phyloP scores from a whole-genome alignment of 2,329 filamentous ascomycete species.

The Neurospora sp. region DNA sequence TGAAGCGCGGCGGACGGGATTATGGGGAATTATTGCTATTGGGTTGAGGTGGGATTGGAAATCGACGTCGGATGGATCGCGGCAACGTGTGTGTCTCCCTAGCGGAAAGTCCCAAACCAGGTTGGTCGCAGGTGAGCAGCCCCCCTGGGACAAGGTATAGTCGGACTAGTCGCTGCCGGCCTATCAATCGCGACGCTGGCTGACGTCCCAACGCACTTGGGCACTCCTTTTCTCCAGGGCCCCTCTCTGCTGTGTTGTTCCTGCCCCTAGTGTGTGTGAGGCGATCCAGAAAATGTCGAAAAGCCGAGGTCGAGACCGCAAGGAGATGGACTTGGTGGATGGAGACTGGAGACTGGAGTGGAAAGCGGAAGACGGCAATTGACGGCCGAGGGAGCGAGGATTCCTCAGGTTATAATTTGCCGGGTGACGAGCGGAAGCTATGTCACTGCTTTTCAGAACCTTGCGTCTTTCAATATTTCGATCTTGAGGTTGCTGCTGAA shows the following conservation, averaged over 20 bases:
- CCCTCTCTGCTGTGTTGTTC: background rate
- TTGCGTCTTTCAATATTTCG: background rate
- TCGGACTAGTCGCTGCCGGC: background rate
- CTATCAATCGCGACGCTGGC: background rate
- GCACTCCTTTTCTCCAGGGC: background rate
- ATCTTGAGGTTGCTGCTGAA: background rate
- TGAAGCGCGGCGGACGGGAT: background rate
- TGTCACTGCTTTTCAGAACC: background rate
- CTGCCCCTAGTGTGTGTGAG: background rate
- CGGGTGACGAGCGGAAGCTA: background rate
- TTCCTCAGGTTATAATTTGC: background rate
- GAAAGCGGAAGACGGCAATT: background rate
- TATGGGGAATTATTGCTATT: background rate
- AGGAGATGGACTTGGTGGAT: conserved; percentile 3
- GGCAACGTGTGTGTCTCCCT: background rate
- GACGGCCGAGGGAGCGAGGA: background rate
- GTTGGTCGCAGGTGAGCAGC: background rate
- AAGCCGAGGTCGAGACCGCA: background rate
- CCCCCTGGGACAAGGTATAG: background rate
- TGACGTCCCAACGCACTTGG: background rate
- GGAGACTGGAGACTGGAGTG: background rate
- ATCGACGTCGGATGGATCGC: background rate
- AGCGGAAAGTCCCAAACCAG: background rate
- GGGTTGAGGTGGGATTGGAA: background rate
- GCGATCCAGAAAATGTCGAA: background rate